Percentiles rank a stretch among this genome's conserved stretches.
These are phyloP conservation scores for Saturnispora mendoncae DNA, from an alignment of 805 yeast species.

Conservation along the genomic window DNA sequence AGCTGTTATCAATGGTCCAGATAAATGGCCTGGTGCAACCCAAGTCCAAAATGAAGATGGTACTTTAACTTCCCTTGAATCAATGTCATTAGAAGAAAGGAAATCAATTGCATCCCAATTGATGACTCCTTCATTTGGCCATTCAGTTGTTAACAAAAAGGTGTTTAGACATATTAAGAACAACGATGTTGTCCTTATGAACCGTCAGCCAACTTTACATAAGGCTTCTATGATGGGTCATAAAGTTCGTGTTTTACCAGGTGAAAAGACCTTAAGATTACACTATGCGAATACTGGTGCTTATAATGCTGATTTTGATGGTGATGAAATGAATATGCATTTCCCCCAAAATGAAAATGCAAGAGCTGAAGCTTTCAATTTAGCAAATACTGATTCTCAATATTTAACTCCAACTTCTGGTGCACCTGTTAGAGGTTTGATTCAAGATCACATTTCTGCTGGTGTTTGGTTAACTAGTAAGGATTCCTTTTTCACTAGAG, in stretches of 20 bases:
- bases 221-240: slow-evolving; percentile 99
- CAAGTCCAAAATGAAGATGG: slow-evolving; percentile 97
- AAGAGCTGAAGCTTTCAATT: slow-evolving; percentile 86
- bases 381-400: slow-evolving; percentile 96
- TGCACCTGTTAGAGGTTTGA: slow-evolving; percentile 94
- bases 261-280: slow-evolving; percentile 90
- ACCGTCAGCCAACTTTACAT: slow-evolving; percentile 98
- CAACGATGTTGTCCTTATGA: slow-evolving; percentile 94
- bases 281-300: slow-evolving; percentile 99
- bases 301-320: slow-evolving; percentile 97
- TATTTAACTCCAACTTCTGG: slow-evolving; percentile 98
- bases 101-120: slow-evolving; percentile 91
- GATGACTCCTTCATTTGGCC: slow-evolving; percentile 66
- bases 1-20: slow-evolving; percentile 97
- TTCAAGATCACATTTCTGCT: slow-evolving; percentile 97
- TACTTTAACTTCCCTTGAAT: slow-evolving; percentile 64
- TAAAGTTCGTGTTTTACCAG: slow-evolving; percentile 91
- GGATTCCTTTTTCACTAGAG: slow-evolving; percentile 85
- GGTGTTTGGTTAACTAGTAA: slow-evolving; percentile 97
- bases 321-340: slow-evolving; percentile 99
- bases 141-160: slow-evolving; percentile 74
- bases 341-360: slow-evolving; percentile 98
- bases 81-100: slow-evolving; percentile 90
- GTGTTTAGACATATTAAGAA: slow-evolving; percentile 91
- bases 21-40: slow-evolving; percentile 97